These are phyloP conservation scores for Emergomyces orientalis DNA, from an alignment of 2,329 filamentous ascomycete species.

Conservation along the genomic window DNA sequence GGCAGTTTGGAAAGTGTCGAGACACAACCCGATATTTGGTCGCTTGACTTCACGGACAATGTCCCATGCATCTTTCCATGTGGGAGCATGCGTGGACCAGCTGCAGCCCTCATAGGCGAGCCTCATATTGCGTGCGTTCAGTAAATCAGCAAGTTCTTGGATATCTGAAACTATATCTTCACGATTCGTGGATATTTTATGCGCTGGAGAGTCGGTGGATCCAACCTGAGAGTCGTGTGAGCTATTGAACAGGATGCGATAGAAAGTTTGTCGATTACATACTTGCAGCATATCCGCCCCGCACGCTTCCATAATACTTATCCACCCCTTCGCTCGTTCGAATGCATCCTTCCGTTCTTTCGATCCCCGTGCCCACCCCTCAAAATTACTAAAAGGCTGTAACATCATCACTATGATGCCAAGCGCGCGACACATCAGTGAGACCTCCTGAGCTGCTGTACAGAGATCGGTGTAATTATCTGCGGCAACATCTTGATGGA, in stretches of 20 bases:
- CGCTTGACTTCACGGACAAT: slow-evolving; percentile 55
- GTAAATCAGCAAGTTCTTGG: slow-evolving; percentile 52
- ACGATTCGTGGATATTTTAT: slow-evolving; percentile 44
- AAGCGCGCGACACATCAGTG: slow-evolving; percentile 45
- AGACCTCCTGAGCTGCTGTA: slow-evolving; percentile 47
- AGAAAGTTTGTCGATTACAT: slow-evolving; percentile 16
- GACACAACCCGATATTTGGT: slow-evolving; percentile 61
- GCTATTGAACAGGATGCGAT: neutral
- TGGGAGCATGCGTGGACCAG: slow-evolving; percentile 61
- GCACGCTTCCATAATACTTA: slow-evolving; percentile 59
- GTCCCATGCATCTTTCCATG: slow-evolving; percentile 61
- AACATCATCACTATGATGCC: slow-evolving; percentile 58
- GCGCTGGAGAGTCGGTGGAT: slow-evolving; percentile 52
- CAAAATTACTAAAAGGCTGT: slow-evolving; percentile 68
- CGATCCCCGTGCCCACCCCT: slow-evolving; percentile 58
- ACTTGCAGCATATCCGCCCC: slow-evolving; percentile 64
- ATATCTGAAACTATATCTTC: slow-evolving; percentile 52
- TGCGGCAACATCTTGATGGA: slow-evolving; percentile 43
- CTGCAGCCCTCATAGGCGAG: slow-evolving; percentile 77
- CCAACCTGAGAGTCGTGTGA: slow-evolving; percentile 38
- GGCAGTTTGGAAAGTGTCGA: slow-evolving; percentile 69
- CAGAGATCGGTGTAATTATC: slow-evolving; percentile 53
- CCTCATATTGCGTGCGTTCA: slow-evolving; percentile 48
- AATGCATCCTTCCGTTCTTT: slow-evolving; percentile 54
- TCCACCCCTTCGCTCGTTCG: slow-evolving; percentile 55